These are phyloP conservation scores for Blastobotrys indianensis DNA, from an alignment of 1,139 yeast genomes.

Conservation along the genomic window DNA sequence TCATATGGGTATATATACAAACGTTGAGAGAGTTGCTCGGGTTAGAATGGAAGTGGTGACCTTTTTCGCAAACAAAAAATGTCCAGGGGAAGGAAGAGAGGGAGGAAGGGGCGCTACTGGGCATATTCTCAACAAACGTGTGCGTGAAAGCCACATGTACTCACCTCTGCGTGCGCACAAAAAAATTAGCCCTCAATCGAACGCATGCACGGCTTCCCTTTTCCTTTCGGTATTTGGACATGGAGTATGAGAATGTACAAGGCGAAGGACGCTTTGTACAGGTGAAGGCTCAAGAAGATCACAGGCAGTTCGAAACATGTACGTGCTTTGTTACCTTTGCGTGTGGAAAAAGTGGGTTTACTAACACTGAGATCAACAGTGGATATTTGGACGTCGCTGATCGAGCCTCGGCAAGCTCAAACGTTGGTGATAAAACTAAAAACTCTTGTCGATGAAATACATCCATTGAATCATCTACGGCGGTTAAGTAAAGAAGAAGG, in stretches of 20 bases:
- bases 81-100: too few relatives aligned
- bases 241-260: conserved; percentile 17
- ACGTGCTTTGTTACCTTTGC: conserved; percentile 14
- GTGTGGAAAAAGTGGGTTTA: neutral
- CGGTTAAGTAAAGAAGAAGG: conserved; percentile 32
- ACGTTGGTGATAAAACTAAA: conserved; percentile 29
- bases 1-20: conserved; percentile 6
- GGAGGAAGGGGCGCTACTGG: neutral
- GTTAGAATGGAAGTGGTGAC: neutral
- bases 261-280: conserved; percentile 24
- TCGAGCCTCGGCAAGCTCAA: conserved; percentile 42
- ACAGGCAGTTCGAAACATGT: conserved; percentile 35
- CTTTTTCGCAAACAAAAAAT: too few relatives aligned
- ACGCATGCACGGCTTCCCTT: conserved; percentile 4
- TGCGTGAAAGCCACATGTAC: too few relatives aligned
- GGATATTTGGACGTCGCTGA: conserved; percentile 52
- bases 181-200: neutral
- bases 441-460: conserved; percentile 26
- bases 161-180: neutral
- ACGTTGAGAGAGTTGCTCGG: neutral
- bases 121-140: too few relatives aligned
- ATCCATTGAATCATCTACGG: conserved; percentile 33
- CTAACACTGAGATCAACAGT: conserved; percentile 13
- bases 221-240: neutral
- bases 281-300: conserved; percentile 27